Conservation (phyloP, 2,329 filamentous ascomycete species). For the Coleophoma crateriformis region DNA sequence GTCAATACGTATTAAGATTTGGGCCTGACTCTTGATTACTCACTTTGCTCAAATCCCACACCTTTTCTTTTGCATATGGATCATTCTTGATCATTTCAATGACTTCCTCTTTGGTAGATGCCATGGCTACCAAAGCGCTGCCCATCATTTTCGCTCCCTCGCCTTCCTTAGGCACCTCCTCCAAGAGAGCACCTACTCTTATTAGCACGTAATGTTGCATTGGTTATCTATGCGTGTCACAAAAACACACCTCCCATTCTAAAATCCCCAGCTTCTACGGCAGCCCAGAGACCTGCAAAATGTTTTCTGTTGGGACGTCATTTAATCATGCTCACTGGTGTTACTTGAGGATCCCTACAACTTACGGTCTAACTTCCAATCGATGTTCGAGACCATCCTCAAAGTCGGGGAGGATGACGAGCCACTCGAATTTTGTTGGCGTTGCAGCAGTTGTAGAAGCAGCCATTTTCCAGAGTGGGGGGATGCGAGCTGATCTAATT, state of each 20-base stretch:
- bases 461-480: neutral
- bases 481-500: neutral
- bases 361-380: slow-evolving; percentile 49
- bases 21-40: neutral
- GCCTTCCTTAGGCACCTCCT: slow-evolving; percentile 55
- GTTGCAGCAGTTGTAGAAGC: neutral
- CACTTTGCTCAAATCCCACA: slow-evolving; percentile 72
- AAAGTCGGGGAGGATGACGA: slow-evolving; percentile 62
- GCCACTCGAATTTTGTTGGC: slow-evolving; percentile 48
- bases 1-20: neutral
- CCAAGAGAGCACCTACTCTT: slow-evolving; percentile 54
- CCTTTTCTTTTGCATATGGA: slow-evolving; percentile 61
- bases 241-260: slow-evolving; percentile 36
- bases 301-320: neutral
- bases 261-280: neutral
- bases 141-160: slow-evolving; percentile 63
- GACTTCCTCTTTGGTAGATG: slow-evolving; percentile 62
- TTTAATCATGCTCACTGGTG: neutral
- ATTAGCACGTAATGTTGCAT: slow-evolving; percentile 1
- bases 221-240: neutral
- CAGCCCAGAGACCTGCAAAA: neutral
- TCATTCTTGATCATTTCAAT: slow-evolving; percentile 60
- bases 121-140: slow-evolving; percentile 61
- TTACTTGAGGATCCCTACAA: slow-evolving; percentile 3
- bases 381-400: slow-evolving; percentile 52